Conservation (phyloP, 345 rosid species). For the Salix dunnii region DNA sequence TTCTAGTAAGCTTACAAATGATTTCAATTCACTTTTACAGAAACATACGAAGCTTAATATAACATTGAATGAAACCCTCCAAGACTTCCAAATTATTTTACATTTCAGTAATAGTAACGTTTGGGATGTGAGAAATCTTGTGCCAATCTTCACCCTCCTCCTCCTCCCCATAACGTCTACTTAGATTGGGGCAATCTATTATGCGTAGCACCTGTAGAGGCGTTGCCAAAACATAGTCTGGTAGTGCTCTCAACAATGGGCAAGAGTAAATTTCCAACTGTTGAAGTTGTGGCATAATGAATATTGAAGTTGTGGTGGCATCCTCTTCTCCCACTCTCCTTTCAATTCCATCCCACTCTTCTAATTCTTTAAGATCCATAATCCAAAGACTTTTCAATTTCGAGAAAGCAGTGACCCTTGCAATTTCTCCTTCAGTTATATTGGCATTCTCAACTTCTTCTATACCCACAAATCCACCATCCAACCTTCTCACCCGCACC, state of each 20-base stretch:
- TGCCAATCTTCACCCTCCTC: no score
- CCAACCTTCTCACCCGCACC: background rate
- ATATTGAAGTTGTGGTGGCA: background rate
- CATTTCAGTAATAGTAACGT: background rate
- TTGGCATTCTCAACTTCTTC: no score
- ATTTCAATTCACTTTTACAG: no score
- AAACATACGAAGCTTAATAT: no score
- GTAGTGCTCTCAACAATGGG: background rate
- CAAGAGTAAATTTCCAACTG: background rate
- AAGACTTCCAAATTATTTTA: no score
- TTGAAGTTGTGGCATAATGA: background rate
- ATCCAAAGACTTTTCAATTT: slow-evolving; percentile 2
- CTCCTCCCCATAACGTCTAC: no score
- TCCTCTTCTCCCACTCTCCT: background rate
- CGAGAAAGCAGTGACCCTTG: slow-evolving; percentile 6
- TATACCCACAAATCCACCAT: slow-evolving; percentile 13
- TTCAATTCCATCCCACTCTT: slow-evolving; percentile 5
- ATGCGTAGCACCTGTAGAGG: no score
- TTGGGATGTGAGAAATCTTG: slow-evolving; percentile 6
- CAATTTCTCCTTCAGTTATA: background rate
- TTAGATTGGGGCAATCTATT: no score
- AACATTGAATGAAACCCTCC: no score
- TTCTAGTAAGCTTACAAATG: no score
- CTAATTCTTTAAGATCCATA: background rate
- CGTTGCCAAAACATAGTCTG: no score